Percentiles rank a stretch among this genome's conserved stretches.
Conservation (phyloP, 257 asterid genomes). For the Mentha longifolia region DNA sequence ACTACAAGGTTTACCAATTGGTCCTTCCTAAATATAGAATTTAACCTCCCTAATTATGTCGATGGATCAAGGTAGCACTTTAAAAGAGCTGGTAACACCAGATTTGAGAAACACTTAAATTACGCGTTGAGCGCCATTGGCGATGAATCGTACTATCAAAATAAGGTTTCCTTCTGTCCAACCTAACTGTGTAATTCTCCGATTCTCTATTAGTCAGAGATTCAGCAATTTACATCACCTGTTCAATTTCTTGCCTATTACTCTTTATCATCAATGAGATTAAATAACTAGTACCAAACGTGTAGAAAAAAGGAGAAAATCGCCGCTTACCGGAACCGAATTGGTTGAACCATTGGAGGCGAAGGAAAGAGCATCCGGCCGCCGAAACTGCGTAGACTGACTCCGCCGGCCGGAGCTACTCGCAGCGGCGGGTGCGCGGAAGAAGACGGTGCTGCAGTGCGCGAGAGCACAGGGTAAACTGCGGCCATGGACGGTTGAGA, state of each 20-base stretch:
- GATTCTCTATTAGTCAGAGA: background rate
- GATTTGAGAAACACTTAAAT: background rate
- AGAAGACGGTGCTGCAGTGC: background rate
- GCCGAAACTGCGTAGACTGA: slow-evolving; percentile 27
- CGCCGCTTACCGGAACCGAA: slow-evolving; percentile 54
- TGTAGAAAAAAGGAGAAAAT: background rate
- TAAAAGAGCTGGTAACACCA: no score
- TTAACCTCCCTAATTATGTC: background rate
- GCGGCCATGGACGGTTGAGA: slow-evolving; percentile 36
- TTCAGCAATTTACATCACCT: background rate
- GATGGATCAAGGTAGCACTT: no score
- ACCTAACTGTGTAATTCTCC: background rate
- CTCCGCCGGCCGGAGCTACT: slow-evolving; percentile 26
- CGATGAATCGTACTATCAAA: no score
- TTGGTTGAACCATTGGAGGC: slow-evolving; percentile 49
- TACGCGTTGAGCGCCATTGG: no score
- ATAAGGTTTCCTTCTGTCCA: background rate
- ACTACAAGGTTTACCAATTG: background rate
- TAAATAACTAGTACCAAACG: background rate
- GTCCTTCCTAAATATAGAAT: background rate
- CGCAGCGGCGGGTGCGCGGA: slow-evolving; percentile 23
- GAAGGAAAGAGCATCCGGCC: slow-evolving; percentile 39
- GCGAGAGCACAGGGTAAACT: slow-evolving; percentile 38
- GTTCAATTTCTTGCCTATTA: background rate
- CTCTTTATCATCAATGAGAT: background rate